A percentile compares a stretch with the other conserved stretches of the same genome.
Conservation (phyloP, 2,329 filamentous ascomycete species). For the Erysiphe pulchra region DNA sequence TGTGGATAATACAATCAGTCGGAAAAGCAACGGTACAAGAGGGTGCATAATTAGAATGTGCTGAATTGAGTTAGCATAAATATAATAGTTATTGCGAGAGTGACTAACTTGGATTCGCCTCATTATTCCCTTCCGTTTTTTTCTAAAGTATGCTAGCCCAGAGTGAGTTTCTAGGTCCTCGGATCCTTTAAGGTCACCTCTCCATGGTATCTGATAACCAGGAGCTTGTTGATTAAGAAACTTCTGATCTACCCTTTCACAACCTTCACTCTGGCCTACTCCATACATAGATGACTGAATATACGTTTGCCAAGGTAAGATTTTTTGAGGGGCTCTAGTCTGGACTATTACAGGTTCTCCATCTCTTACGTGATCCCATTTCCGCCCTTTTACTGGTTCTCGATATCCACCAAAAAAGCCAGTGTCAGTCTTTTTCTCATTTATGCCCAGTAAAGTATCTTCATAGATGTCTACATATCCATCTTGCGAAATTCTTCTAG, state of each 20-base stretch:
- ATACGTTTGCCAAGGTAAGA: slow-evolving; percentile 11
- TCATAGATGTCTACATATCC: slow-evolving; percentile 12
- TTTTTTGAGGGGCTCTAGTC: slow-evolving; percentile 5
- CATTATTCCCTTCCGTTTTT: slow-evolving; percentile 7
- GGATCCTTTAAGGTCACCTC: slow-evolving; percentile 10
- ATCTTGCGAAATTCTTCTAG: slow-evolving; percentile 11
- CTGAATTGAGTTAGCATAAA: slow-evolving; percentile 2
- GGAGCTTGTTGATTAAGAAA: slow-evolving; percentile 11
- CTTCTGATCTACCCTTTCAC: slow-evolving; percentile 8
- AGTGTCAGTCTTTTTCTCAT: slow-evolving; percentile 9
- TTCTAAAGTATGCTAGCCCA: slow-evolving; percentile 10
- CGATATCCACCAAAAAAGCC: slow-evolving; percentile 12
- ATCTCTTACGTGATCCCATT: slow-evolving; percentile 14
- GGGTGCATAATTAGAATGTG: slow-evolving; percentile 17
- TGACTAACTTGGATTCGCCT: slow-evolving; percentile 9
- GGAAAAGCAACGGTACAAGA: slow-evolving; percentile 63
- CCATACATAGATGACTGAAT: slow-evolving; percentile 13
- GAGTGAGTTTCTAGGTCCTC: slow-evolving; percentile 10
- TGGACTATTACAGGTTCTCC: slow-evolving; percentile 13
- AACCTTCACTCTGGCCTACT: slow-evolving; percentile 7
- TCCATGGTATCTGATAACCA: slow-evolving; percentile 14
- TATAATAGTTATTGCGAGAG: background rate
- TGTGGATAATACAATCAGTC: slow-evolving; percentile 58
- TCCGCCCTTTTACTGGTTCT: slow-evolving; percentile 13
- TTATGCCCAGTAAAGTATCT: slow-evolving; percentile 2